A percentile compares a stretch with the other conserved stretches of the same genome.
These are phyloP conservation scores for Malus hybrid DNA, from an alignment of 331 rosid genomes.

Conservation along the genomic window DNA sequence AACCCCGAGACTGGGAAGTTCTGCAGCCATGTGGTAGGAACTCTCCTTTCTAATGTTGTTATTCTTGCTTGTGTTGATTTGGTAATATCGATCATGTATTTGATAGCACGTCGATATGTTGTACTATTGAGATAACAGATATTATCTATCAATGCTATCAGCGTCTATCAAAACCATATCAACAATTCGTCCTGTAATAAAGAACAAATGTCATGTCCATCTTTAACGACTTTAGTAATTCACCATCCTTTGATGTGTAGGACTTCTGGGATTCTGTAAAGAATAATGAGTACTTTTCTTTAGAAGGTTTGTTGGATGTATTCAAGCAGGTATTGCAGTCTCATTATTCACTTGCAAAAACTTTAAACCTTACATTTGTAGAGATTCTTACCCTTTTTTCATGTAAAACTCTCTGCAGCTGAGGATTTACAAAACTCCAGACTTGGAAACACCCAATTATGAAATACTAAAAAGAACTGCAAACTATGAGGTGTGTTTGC, in stretches of 20 bases:
- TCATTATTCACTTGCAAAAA: neutral
- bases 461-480: constrained; percentile 60
- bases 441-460: constrained; percentile 78
- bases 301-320: constrained; percentile 73
- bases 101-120: too few relatives aligned
- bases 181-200: neutral
- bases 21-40: constrained; percentile 73
- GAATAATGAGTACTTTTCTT: constrained; percentile 73
- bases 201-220: constrained; percentile 26
- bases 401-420: constrained; percentile 40
- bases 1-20: constrained; percentile 83
- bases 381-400: neutral
- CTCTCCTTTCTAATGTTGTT: neutral
- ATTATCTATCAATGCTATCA: neutral
- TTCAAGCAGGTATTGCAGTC: constrained; percentile 57
- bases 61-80: neutral
- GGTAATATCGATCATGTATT: neutral
- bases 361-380: neutral
- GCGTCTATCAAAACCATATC: too few relatives aligned
- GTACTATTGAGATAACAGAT: too few relatives aligned
- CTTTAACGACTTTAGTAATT: neutral
- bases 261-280: constrained; percentile 85
- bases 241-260: constrained; percentile 26
- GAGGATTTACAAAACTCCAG: constrained; percentile 78
- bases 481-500: constrained; percentile 56